These are phyloP conservation scores for Sporothrix sp. DNA, from an alignment of 2,329 filamentous ascomycete genomes.

Conservation along the genomic window DNA sequence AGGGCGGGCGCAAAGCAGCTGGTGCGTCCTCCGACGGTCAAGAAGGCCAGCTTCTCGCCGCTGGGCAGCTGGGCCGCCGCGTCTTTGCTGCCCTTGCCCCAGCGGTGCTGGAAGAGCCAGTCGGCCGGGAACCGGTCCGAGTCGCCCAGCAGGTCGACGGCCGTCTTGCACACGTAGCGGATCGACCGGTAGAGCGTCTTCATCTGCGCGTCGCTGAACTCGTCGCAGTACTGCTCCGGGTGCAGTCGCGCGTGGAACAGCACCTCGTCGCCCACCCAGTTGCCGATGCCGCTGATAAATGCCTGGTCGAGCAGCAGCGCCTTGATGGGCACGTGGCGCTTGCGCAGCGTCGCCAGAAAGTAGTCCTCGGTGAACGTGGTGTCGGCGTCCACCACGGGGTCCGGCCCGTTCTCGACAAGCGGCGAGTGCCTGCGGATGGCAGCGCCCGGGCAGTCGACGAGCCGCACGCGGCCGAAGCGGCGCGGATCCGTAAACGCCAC, in stretches of 20 bases:
- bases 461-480: slow-evolving; percentile 65
- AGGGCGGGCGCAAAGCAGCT: slow-evolving; percentile 78
- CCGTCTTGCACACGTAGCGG: slow-evolving; percentile 67
- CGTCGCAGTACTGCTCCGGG: slow-evolving; percentile 86
- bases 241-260: slow-evolving; percentile 83
- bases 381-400: slow-evolving; percentile 76
- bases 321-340: slow-evolving; percentile 79
- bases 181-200: slow-evolving; percentile 62
- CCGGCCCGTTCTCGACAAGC: slow-evolving; percentile 84
- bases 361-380: slow-evolving; percentile 64
- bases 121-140: slow-evolving; percentile 74
- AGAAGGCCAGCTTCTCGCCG: slow-evolving; percentile 73
- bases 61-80: slow-evolving; percentile 60
- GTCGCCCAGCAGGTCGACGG: slow-evolving; percentile 70
- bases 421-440: slow-evolving; percentile 69
- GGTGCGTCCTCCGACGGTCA: slow-evolving; percentile 85
- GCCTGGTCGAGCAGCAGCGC: slow-evolving; percentile 79
- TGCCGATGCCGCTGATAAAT: slow-evolving; percentile 85
- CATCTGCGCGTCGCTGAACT: slow-evolving; percentile 63
- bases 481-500: slow-evolving; percentile 78
- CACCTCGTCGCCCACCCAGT: slow-evolving; percentile 95
- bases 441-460: slow-evolving; percentile 69
- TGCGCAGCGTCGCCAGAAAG: slow-evolving; percentile 58
- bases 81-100: slow-evolving; percentile 78
- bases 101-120: slow-evolving; percentile 83